Base-by-base conservation (phyloP, 2,329 filamentous ascomycete genomes). In the Ascomycota sp. region DNA sequence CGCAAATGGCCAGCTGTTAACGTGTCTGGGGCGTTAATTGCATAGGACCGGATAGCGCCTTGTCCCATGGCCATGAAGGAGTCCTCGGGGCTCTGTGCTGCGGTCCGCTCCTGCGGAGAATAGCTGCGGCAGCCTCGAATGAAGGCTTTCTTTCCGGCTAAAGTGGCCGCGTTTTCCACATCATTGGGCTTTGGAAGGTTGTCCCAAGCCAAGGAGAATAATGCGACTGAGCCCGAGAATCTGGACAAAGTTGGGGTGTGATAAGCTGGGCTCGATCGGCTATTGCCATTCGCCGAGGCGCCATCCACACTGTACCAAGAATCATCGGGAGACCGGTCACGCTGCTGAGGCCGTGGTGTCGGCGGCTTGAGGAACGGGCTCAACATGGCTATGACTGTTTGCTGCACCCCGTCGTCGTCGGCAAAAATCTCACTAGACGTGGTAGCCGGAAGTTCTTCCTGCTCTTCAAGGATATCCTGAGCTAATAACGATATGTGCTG, bases 281-380 rank as follows among this genome's bases (percentile, higher is more conserved):
- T 65, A 2, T 64, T 38, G 12, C 64, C 62, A 28, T 63, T 58
- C 19, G 63, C 59, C 7, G 59, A 63, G 3, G 51, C 43, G 8
- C 58, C 61, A 39, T 63, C 56, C 63, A 69, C 66, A 11, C 61
- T 65, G 35, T 68, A 69, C 2, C 60, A 66, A 3, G 60, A 51
- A 24, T 65, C 59, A 6, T 44, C 45, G 2, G 46, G 43, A 4
- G 45, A 46, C 12, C 47, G 44, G 15, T 35, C 35, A 1, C 47
- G 43, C 26, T 48, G 45, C 27, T 45, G 38, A 12, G 50, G 45
- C 25, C 55, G 50, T 7, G 56, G 51, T 35, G 63, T 52, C 19
- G 59, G 53, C 29, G 55, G 59, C 29, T 51, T 51, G 17, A 66
- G 40, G 34, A 65, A 63, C 5, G 57, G 57, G 17, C 59, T 53